phyloP scores from a whole-genome alignment of 805 yeast species.

The Candida jianshihensis region DNA sequence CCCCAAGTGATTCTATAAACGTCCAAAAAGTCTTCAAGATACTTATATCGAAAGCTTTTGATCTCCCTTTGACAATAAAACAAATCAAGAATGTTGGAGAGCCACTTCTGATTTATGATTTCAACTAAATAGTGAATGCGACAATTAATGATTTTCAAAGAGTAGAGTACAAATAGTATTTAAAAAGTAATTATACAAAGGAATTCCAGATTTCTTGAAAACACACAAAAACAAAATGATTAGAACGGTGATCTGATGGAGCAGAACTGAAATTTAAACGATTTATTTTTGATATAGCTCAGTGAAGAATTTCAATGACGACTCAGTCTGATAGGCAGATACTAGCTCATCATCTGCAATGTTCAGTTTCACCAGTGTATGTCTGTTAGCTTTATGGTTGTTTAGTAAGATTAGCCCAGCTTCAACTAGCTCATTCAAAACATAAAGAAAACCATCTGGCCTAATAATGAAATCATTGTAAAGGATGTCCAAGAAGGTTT shows the following conservation, averaged over 20 bases:
- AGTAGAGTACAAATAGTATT: too few relatives aligned
- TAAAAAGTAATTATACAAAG: too few relatives aligned
- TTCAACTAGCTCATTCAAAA: slow-evolving; percentile 66
- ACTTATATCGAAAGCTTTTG: slow-evolving; percentile 85
- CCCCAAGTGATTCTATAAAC: slow-evolving; percentile 87
- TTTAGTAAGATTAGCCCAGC: slow-evolving; percentile 69
- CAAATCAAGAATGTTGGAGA: slow-evolving; percentile 86
- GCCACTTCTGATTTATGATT: slow-evolving; percentile 68
- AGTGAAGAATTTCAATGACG: slow-evolving; percentile 24
- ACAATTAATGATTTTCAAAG: too few relatives aligned
- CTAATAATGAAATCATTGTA: slow-evolving; percentile 36
- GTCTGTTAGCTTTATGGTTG: slow-evolving; percentile 59
- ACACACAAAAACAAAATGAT: too few relatives aligned
- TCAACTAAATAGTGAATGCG: slow-evolving; percentile 1
- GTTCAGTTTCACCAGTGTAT: slow-evolving; percentile 54
- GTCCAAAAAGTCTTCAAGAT: slow-evolving; percentile 91
- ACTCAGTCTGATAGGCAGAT: slow-evolving; percentile 53
- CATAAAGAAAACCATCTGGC: slow-evolving; percentile 50
- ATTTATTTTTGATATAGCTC: too few relatives aligned
- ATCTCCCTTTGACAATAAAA: slow-evolving; percentile 64
- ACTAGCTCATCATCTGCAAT: slow-evolving; percentile 66
- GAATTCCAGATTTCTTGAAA: too few relatives aligned
- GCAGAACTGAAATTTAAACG: too few relatives aligned
- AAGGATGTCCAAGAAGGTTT: slow-evolving; percentile 26
- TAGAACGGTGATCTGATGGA: too few relatives aligned